These are phyloP conservation scores for Moniliophthora roreri DNA, from an alignment of 1,284 basidiomycete genomes.

Conservation along the genomic window DNA sequence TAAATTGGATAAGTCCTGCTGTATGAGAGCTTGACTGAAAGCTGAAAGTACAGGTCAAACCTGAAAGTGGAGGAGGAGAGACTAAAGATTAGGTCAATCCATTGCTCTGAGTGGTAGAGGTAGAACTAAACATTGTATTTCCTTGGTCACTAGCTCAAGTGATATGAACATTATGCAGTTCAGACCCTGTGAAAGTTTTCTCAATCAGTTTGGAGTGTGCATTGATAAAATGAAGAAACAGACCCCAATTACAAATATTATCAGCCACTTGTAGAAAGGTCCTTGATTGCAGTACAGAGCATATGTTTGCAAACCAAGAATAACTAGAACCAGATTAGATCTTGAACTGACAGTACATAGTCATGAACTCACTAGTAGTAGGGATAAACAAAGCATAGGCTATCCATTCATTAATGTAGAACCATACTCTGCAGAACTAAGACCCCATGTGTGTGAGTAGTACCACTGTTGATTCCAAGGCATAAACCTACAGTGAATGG, in stretches of 20 bases:
- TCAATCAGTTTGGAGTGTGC: neutral
- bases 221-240: neutral
- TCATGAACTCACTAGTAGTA: conserved; percentile 3
- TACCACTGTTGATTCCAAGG: neutral
- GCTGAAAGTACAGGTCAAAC: conserved; percentile 7
- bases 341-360: neutral
- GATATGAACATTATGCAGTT: conserved; percentile 1
- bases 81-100: neutral
- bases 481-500: neutral
- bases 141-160: neutral
- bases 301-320: conserved; percentile 9
- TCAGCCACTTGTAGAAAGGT: neutral
- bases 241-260: conserved; percentile 1
- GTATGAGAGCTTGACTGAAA: too few relatives aligned
- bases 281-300: conserved; percentile 6
- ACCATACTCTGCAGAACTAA: conserved; percentile 9
- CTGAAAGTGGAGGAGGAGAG: neutral
- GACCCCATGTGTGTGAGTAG: neutral
- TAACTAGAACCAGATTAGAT: neutral
- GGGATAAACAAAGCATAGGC: conserved; percentile 4
- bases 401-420: conserved; percentile 2
- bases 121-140: neutral
- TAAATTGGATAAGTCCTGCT: conserved; percentile 2
- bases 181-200: neutral
- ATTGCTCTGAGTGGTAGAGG: neutral